Conservation (phyloP, 2,329 filamentous ascomycete genomes). For the Alternaria sp. region DNA sequence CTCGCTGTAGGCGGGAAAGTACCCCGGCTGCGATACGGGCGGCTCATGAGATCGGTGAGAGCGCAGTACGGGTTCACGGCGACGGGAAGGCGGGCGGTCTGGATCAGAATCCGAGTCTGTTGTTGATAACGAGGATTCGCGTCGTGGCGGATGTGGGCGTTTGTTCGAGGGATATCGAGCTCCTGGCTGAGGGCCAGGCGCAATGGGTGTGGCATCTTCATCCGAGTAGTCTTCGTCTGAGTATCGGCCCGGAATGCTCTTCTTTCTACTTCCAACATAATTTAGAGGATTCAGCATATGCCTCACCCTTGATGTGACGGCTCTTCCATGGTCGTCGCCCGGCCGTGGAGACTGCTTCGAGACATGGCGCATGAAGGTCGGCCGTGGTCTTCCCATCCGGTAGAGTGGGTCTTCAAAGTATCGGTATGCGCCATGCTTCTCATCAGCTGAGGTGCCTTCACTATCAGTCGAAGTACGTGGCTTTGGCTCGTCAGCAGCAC, state of each 20-base stretch:
- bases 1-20: conserved; percentile 49
- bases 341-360: conserved; percentile 42
- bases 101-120: conserved; percentile 44
- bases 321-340: conserved; percentile 38
- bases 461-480: conserved; percentile 48
- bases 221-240: conserved; percentile 42
- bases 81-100: conserved; percentile 35
- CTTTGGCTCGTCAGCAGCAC: conserved; percentile 34
- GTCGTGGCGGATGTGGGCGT: conserved; percentile 42
- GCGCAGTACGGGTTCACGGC: conserved; percentile 45
- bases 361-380: conserved; percentile 53
- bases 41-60: conserved; percentile 55
- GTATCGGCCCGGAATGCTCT: conserved; percentile 37
- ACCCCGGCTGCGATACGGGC: conserved; percentile 49
- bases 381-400: conserved; percentile 54
- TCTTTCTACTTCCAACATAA: conserved; percentile 26
- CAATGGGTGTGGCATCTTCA: conserved; percentile 41
- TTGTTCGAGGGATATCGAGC: conserved; percentile 39
- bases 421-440: conserved; percentile 53
- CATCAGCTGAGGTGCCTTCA: conserved; percentile 51
- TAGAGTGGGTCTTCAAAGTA: conserved; percentile 62
- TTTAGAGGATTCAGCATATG: conserved; percentile 49
- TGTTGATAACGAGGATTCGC: conserved; percentile 46
- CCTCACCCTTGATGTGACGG: conserved; percentile 42
- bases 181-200: conserved; percentile 27